phyloP scores from a whole-genome alignment of 257 asterid genomes.

The Nicotiana paniculata region DNA sequence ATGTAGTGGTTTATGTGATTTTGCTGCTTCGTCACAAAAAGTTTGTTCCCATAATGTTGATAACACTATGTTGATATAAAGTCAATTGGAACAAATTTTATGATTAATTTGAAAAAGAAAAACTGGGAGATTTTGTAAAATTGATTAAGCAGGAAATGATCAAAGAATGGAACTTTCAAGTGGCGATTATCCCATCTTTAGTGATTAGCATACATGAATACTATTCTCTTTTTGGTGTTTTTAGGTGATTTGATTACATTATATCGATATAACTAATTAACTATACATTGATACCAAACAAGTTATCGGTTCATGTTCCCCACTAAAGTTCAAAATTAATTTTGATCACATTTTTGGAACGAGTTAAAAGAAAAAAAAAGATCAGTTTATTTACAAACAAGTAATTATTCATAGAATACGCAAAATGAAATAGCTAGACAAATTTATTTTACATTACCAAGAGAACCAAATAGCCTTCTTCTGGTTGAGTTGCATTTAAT shows the following conservation, averaged over 20 bases:
- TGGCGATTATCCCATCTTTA: not conserved
- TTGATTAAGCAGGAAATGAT: not conserved
- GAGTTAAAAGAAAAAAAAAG: not conserved
- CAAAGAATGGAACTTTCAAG: not conserved
- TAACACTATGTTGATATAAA: not conserved
- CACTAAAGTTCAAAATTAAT: too few relatives aligned
- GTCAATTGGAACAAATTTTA: not conserved
- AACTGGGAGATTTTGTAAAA: too few relatives aligned
- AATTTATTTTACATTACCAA: conserved; percentile 8
- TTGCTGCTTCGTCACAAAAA: not conserved
- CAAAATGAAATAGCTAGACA: not conserved
- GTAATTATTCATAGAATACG: not conserved
- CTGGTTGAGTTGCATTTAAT: not conserved
- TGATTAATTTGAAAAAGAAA: not conserved
- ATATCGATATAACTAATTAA: too few relatives aligned
- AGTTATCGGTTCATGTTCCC: too few relatives aligned
- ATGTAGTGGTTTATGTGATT: not conserved
- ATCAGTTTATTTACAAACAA: not conserved
- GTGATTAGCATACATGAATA: not conserved
- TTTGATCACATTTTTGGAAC: not conserved
- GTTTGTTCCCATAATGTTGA: not conserved
- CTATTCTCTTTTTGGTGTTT: not conserved
- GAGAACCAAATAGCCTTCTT: conserved; percentile 4
- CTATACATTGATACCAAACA: too few relatives aligned
- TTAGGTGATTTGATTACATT: not conserved